Conservation (phyloP, 2,329 filamentous ascomycete genomes). For the Colletotrichum australisinense region DNA sequence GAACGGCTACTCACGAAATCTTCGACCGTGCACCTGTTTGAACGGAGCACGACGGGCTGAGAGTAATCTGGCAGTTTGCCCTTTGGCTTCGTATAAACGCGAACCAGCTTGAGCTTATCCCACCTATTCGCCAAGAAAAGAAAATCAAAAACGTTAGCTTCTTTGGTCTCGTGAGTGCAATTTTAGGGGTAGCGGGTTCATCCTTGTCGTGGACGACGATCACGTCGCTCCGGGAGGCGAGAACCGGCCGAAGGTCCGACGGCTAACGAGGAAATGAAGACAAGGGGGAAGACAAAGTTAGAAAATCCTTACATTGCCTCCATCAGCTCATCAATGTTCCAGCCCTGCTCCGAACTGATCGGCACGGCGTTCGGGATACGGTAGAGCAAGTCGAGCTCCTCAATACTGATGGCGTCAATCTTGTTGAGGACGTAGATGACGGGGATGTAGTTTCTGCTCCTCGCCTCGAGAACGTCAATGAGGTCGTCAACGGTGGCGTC, state of each 20-base stretch:
- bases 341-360: conserved; percentile 96
- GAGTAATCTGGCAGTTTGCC: conserved; percentile 94
- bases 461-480: conserved; percentile 95
- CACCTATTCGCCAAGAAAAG: conserved; percentile 61
- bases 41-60: conserved; percentile 87
- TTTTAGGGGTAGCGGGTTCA: background rate
- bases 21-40: conserved; percentile 87
- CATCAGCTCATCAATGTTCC: conserved; percentile 97
- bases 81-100: conserved; percentile 98
- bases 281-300: conserved; percentile 3
- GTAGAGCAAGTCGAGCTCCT: conserved; percentile 96
- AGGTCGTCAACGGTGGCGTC: conserved; percentile 97
- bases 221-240: background rate
- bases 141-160: conserved; percentile 11
- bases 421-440: conserved; percentile 99
- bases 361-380: conserved; percentile 96
- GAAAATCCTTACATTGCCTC: conserved; percentile 79
- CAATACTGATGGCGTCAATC: conserved; percentile 97
- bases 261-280: background rate
- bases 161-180: background rate
- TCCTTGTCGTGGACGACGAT: conserved; percentile 1
- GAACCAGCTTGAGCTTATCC: conserved; percentile 91
- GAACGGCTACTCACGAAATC: conserved; percentile 82
- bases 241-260: background rate
- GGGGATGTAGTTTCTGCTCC: conserved; percentile 96